Conservation (phyloP, 2,329 filamentous ascomycete species). For the Hypoxylon sp. region DNA sequence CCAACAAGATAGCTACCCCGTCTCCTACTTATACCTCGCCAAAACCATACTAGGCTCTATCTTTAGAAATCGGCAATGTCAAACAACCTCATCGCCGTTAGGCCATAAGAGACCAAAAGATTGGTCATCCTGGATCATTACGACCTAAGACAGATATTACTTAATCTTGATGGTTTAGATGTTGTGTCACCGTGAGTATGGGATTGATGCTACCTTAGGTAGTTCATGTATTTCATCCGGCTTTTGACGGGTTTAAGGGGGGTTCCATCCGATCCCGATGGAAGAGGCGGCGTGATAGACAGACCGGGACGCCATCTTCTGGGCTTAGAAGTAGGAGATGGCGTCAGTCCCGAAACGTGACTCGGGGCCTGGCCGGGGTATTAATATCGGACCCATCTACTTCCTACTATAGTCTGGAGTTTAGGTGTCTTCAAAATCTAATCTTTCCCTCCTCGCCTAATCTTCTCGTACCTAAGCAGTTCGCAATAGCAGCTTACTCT, state of each 20-base stretch:
- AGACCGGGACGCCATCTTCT: no score
- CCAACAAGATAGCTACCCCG: not conserved
- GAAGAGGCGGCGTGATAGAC: no score
- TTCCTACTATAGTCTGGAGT: not conserved
- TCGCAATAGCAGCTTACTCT: not conserved
- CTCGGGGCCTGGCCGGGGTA: not conserved
- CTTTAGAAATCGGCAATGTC: slow-evolving; percentile 21
- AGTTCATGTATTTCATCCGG: not conserved
- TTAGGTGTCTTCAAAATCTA: not conserved
- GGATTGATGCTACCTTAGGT: no score
- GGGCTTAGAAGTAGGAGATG: no score
- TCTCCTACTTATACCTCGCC: slow-evolving; percentile 6
- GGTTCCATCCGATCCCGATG: slow-evolving; percentile 7
- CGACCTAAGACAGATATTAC: no score
- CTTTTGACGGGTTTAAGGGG: slow-evolving; percentile 20
- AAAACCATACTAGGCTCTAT: not conserved
- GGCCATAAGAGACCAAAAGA: slow-evolving; percentile 9
- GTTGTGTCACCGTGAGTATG: no score
- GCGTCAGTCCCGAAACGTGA: not conserved
- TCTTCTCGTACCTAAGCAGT: not conserved
- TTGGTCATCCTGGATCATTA: no score
- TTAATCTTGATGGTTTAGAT: no score
- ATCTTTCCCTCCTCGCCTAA: not conserved
- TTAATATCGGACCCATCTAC: not conserved
- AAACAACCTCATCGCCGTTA: slow-evolving; percentile 21